Evolutionary conservation across 2,329 filamentous ascomycete species (phyloP).

Genomic region (Colletotrichum sp.): DNA sequence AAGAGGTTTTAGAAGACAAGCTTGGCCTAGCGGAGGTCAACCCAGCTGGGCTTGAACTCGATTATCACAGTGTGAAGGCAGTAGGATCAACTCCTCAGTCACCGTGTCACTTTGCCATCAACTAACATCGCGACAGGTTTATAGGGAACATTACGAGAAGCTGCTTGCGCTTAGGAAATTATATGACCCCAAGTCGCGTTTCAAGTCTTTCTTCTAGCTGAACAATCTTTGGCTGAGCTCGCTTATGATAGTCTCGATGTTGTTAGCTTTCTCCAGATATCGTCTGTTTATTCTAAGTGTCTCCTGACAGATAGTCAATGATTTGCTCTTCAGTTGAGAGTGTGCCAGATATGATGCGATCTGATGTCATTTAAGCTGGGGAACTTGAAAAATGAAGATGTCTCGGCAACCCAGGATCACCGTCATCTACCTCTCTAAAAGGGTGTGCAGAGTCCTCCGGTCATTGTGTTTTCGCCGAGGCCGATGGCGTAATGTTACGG

Average conservation of each 20-base stretch:
- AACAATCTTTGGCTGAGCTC: neutral
- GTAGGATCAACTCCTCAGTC: neutral
- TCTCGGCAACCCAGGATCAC: too few relatives aligned
- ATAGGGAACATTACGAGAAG: constrained; percentile 1
- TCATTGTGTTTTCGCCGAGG: neutral
- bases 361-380: neutral
- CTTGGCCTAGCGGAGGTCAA: neutral
- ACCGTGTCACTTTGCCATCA: neutral
- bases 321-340: neutral
- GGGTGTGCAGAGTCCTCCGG: neutral
- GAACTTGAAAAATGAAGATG: too few relatives aligned
- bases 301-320: neutral
- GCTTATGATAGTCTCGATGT: neutral
- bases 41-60: neutral
- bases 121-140: neutral
- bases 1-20: neutral
- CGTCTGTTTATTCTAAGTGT: neutral
- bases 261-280: neutral
- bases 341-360: neutral
- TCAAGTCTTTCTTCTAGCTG: constrained; percentile 1
- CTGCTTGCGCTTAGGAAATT: neutral
- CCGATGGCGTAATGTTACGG: neutral
- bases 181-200: neutral
- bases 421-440: neutral
- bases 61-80: neutral